Evolutionary conservation across 192 early-diverging fungal genomes (phyloP).

Genomic region (Coemansia sp.): DNA sequence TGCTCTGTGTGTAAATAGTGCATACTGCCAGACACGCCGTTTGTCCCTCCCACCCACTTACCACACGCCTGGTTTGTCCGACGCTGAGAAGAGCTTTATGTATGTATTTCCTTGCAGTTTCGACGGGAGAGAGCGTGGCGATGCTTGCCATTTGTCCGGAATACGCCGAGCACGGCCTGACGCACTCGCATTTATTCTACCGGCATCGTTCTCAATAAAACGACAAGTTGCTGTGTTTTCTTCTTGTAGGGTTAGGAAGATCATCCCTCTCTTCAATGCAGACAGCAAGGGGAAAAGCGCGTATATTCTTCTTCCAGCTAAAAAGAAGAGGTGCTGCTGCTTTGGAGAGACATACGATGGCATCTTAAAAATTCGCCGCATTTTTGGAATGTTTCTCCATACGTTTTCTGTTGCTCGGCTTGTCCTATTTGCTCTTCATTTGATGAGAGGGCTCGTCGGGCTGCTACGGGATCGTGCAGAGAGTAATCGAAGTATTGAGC

Average conservation of each 20-base stretch:
- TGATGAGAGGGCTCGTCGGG: not conserved
- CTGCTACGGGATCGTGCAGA: not conserved
- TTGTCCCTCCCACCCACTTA: too few species aligned
- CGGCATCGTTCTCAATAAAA: not conserved
- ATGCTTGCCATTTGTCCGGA: not conserved
- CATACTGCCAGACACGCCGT: too few species aligned
- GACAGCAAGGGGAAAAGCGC: not conserved
- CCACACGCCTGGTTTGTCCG: not conserved
- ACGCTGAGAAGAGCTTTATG: not conserved
- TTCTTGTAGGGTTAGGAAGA: not conserved
- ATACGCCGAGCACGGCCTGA: not conserved
- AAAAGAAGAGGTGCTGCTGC: not conserved
- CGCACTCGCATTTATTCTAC: not conserved
- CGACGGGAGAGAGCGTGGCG: too few species aligned
- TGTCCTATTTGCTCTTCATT: too few species aligned
- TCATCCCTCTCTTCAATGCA: too few species aligned
- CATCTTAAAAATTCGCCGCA: slow-evolving; percentile 7
- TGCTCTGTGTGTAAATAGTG: not conserved
- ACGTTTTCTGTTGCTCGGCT: not conserved
- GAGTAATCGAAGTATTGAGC: too few species aligned
- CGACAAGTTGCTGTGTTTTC: not conserved
- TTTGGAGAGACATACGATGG: not conserved
- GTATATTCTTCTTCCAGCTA: not conserved
- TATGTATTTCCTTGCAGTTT: too few species aligned
- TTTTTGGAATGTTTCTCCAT: not conserved